phyloP scores from a whole-genome alignment of 768 basidiomycete genomes.

The Hypholoma fasciculare region DNA sequence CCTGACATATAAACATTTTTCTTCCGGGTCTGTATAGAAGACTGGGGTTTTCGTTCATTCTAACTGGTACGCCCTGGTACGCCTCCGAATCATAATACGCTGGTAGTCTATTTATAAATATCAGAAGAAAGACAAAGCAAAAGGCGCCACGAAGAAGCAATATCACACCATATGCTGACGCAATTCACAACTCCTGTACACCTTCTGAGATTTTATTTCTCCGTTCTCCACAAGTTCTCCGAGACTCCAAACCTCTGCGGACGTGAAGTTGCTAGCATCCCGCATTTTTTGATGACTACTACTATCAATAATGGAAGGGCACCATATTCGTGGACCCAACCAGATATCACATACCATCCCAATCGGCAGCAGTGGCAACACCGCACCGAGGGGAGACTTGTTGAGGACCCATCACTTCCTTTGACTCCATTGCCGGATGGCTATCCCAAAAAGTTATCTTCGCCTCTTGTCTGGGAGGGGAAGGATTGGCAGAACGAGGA shows the following conservation, averaged over 20 bases:
- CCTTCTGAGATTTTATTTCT: not conserved
- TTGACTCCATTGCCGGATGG: conserved; percentile 30
- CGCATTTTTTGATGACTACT: not conserved
- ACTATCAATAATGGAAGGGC: not conserved
- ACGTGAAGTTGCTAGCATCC: not conserved
- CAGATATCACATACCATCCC: conserved; percentile 40
- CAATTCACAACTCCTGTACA: not conserved
- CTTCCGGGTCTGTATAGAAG: too few species aligned
- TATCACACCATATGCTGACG: not conserved
- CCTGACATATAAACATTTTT: too few species aligned
- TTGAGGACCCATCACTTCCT: conserved; percentile 31
- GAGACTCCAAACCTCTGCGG: too few species aligned
- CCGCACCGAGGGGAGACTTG: conserved; percentile 34
- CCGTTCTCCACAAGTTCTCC: too few species aligned
- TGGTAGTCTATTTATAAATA: not conserved
- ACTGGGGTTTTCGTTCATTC: too few species aligned
- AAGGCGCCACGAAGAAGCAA: not conserved
- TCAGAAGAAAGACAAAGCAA: not conserved
- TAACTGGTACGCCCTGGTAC: too few species aligned
- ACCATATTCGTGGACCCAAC: conserved; percentile 21
- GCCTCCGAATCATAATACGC: not conserved
- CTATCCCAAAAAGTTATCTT: conserved; percentile 34
- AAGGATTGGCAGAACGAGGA: conserved; percentile 40
- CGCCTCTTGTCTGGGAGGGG: conserved; percentile 43
- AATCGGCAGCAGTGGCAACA: conserved; percentile 38